These are phyloP conservation scores for Termitomyces sp. DNA, from an alignment of 768 basidiomycete species.

Conservation along the genomic window DNA sequence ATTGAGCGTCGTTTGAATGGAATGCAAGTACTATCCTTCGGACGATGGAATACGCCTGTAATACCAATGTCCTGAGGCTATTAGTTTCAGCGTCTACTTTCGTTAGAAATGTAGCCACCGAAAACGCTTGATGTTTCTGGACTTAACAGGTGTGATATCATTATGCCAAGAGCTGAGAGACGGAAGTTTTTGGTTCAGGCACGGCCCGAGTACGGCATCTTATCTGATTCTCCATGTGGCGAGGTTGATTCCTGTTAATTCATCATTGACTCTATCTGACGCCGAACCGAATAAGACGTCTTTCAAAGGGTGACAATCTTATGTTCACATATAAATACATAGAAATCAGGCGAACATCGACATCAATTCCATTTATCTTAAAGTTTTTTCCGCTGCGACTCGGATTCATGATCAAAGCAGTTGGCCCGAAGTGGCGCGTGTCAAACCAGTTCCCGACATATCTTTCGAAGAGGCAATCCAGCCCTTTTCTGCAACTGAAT, in stretches of 20 bases:
- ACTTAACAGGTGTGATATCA: no score
- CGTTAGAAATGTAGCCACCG: neutral
- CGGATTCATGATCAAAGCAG: no score
- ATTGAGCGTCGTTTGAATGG: neutral
- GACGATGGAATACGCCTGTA: neutral
- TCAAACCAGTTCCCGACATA: neutral
- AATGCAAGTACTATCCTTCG: no score
- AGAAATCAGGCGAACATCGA: no score
- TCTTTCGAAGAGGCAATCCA: neutral
- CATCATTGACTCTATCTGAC: no score
- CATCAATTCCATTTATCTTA: neutral
- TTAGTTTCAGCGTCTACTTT: neutral
- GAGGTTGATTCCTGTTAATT: no score
- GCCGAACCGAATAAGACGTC: neutral
- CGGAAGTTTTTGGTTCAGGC: neutral
- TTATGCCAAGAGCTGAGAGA: no score
- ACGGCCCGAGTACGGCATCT: neutral
- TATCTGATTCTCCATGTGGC: neutral
- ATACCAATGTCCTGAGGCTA: no score
- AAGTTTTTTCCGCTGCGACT: neutral
- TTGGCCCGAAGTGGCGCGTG: neutral
- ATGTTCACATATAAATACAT: neutral
- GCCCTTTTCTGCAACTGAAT: neutral
- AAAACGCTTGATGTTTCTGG: neutral
- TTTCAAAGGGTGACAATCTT: no score